Conservation (phyloP, 2,329 filamentous ascomycete genomes). For the Aureobasidium uvarum region DNA sequence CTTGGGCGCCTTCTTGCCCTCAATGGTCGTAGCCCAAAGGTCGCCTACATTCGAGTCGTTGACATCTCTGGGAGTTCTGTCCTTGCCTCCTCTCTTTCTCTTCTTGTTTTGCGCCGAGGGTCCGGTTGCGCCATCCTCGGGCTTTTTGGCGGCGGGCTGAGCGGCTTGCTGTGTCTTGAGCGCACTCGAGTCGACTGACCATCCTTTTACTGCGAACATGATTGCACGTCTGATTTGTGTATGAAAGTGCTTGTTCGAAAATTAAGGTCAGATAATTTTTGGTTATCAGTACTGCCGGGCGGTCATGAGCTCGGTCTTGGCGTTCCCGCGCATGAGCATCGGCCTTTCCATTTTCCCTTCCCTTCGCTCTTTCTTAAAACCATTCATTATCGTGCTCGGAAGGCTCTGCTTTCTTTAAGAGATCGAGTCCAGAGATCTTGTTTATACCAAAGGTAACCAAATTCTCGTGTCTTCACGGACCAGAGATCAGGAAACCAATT, state of each 20-base stretch:
- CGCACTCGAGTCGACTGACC: slow-evolving; percentile 72
- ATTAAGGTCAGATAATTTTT: slow-evolving; percentile 19
- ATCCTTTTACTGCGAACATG: slow-evolving; percentile 94
- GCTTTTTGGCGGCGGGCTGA: slow-evolving; percentile 34
- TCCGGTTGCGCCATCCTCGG: slow-evolving; percentile 20
- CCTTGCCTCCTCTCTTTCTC: slow-evolving; percentile 48
- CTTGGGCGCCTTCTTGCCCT: slow-evolving; percentile 38
- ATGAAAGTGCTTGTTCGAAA: neutral
- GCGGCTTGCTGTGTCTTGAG: slow-evolving; percentile 67
- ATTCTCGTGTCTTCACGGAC: no score
- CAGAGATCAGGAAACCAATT: neutral
- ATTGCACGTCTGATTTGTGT: neutral
- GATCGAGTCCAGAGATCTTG: no score
- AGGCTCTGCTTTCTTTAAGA: no score
- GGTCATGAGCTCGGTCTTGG: neutral
- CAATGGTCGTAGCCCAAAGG: slow-evolving; percentile 71
- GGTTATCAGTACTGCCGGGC: slow-evolving; percentile 18
- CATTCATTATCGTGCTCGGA: no score
- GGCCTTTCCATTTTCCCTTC: neutral
- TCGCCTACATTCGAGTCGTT: slow-evolving; percentile 70
- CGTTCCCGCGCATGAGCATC: neutral
- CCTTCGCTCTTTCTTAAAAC: neutral
- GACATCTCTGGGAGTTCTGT: slow-evolving; percentile 47
- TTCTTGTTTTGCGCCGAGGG: slow-evolving; percentile 45
- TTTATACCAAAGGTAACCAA: no score